Evolutionary conservation across 2,329 filamentous ascomycete species (phyloP).

Genomic region (Paecilomyces dactylethromorphus): DNA sequence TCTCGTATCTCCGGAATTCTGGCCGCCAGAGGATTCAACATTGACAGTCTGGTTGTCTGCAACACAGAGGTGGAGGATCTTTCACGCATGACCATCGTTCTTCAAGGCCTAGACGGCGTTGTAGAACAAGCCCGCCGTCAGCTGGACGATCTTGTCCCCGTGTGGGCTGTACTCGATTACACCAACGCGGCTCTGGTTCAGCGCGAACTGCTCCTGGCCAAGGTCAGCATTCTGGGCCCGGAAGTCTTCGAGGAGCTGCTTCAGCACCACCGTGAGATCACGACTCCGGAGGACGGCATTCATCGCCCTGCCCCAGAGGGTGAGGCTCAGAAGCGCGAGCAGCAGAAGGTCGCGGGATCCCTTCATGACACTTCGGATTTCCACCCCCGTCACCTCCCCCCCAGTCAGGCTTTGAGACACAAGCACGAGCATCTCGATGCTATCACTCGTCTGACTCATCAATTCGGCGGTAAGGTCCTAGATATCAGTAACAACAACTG

Average conservation of each 20-base stretch:
- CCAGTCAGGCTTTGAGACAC: constrained; percentile 83
- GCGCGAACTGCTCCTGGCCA: constrained; percentile 88
- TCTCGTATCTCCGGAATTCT: constrained; percentile 95
- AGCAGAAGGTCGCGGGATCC: constrained; percentile 27
- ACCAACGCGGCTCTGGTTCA: constrained; percentile 88
- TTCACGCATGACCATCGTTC: constrained; percentile 96
- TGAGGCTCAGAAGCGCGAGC: constrained; percentile 28
- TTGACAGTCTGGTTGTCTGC: constrained; percentile 95
- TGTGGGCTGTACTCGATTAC: constrained; percentile 98
- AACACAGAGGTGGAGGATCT: constrained; percentile 95
- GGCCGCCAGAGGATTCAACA: constrained; percentile 96
- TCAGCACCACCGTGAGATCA: constrained; percentile 91
- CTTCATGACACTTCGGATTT: constrained; percentile 53
- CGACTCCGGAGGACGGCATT: constrained; percentile 36
- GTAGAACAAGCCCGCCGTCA: constrained; percentile 95
- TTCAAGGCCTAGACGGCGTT: constrained; percentile 92
- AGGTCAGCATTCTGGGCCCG: constrained; percentile 91
- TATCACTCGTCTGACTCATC: constrained; percentile 93
- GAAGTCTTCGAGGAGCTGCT: constrained; percentile 98
- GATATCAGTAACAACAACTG: constrained; percentile 98
- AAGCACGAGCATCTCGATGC: constrained; percentile 97
- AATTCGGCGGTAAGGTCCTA: constrained; percentile 94
- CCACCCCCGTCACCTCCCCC: constrained; percentile 79
- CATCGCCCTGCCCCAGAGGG: constrained; percentile 28
- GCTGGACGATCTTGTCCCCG: constrained; percentile 91